phyloP scores from a whole-genome alignment of 345 rosid genomes.

The Brassica nigra region DNA sequence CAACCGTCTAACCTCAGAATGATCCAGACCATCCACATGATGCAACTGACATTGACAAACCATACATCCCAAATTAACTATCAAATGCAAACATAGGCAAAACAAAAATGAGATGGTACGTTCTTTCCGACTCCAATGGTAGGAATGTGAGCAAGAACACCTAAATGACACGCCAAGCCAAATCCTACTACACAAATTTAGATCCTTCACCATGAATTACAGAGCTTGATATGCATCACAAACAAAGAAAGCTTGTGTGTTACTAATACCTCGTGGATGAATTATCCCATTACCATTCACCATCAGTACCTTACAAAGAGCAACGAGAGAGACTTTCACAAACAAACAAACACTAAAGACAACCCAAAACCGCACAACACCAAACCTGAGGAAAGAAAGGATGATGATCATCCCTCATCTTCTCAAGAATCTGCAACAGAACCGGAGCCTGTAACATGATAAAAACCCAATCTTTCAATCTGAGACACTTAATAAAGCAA shows the following conservation, averaged over 20 bases:
- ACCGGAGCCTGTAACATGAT: constrained; percentile 66
- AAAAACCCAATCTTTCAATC: too few relatives aligned
- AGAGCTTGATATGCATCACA: constrained; percentile 11
- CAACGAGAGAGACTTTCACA: constrained; percentile 29
- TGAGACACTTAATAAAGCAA: constrained; percentile 24
- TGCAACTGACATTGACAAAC: constrained; percentile 59
- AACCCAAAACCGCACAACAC: neutral
- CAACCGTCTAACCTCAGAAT: constrained; percentile 56
- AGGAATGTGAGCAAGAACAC: constrained; percentile 78
- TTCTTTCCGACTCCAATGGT: constrained; percentile 86
- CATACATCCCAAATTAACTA: neutral
- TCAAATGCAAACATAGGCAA: constrained; percentile 16
- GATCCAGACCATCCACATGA: constrained; percentile 79
- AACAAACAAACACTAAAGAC: too few relatives aligned
- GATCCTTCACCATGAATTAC: constrained; percentile 7
- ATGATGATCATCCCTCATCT: constrained; percentile 51
- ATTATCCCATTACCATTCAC: constrained; percentile 95
- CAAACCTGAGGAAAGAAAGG: constrained; percentile 78
- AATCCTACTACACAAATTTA: constrained; percentile 54
- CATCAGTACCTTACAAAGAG: constrained; percentile 56
- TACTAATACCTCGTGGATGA: constrained; percentile 80
- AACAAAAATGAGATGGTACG: constrained; percentile 43
- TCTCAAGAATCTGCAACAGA: constrained; percentile 61
- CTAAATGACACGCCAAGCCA: constrained; percentile 88
- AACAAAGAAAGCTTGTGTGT: neutral